Base-by-base conservation (phyloP, 2,329 filamentous ascomycete species). In the Cordyceps cateniannulata region DNA sequence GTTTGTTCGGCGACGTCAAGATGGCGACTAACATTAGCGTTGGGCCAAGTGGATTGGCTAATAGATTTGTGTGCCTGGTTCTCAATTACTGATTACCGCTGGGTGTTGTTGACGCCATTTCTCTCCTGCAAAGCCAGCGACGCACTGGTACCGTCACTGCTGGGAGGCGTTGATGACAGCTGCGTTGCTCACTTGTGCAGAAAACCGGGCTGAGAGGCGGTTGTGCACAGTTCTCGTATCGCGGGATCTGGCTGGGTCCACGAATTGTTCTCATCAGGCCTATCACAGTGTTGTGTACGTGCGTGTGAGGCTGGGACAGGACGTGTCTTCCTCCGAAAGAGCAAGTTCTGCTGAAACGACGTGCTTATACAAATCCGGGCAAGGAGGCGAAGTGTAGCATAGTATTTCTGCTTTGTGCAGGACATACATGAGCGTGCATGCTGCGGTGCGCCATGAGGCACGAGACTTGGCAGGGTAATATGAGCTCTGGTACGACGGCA, bases 181-280 rank as follows among this genome's bases (percentile, higher is more conserved):
- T 24, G 12, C 20, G 32, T 49, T 29, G 16, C 38, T 27, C 25
- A 27, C 42, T 14, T 25, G 20, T 16, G 40, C 20, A n/a, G 18
- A 20, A 48, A 29, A 29, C 45, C 29, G 29, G 27, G 53, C 16
- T 45, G 20, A 9, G 54, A 20, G 20, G 44, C 5, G 27, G 20
- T 49, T 40, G 54, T 44, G 44, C 32, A 40, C 54, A 38, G 45
- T 57, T 44, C 54, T 40, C 54, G 54, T 56, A 47, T 47, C 51
- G 24, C 51, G 51, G 22, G 4, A n/a, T 40, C 20, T 6, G 27
- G n/a, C 27, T 18, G 25, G 52, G 18, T 32, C 52, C 38, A 32
- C 25, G 52, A 47, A 35, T 14, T 35, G 32, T 22, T 32, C 27
- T 22, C n/a, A 45, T 29, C 29, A 54, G 53, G 22, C 42, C n/a